These are phyloP conservation scores for Komagataea norvegica DNA, from an alignment of 1,139 yeast species.

Conservation along the genomic window DNA sequence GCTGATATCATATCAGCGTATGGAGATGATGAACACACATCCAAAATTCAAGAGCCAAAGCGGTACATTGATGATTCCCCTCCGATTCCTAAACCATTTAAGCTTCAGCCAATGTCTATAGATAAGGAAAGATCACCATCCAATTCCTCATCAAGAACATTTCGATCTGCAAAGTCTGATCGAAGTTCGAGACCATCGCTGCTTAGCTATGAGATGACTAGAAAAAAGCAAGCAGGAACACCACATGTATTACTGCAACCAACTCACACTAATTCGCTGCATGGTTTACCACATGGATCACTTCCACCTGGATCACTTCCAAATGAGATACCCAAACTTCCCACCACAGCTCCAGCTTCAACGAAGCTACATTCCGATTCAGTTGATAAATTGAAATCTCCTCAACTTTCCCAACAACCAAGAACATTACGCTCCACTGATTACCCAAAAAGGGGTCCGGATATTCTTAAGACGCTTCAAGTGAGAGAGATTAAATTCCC, in stretches of 20 bases:
- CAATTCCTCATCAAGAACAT: conserved; percentile 6
- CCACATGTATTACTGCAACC: conserved; percentile 10
- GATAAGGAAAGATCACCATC: conserved; percentile 5
- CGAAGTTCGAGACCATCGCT: conserved; percentile 14
- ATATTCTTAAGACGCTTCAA: conserved; percentile 5
- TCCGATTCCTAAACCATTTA: conserved; percentile 5
- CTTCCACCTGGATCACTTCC: not conserved
- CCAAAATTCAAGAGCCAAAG: not conserved
- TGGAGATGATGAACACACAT: not conserved
- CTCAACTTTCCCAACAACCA: conserved; percentile 1
- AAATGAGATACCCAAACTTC: not conserved
- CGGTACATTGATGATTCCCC: not conserved
- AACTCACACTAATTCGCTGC: not conserved
- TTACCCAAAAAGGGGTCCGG: conserved; percentile 4
- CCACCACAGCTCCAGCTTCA: not conserved
- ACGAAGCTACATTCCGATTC: too few species aligned
- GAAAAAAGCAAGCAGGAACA: conserved; percentile 18
- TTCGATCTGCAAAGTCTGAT: conserved; percentile 4
- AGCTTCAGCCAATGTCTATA: not conserved
- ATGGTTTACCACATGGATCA: not conserved
- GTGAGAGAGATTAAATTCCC: not conserved
- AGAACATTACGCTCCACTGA: not conserved
- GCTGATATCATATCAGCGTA: conserved; percentile 3
- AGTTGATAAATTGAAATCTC: not conserved
- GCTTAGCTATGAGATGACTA: conserved; percentile 19